Conservation (phyloP, 768 basidiomycete species). For the Phylloporus scabripes region DNA sequence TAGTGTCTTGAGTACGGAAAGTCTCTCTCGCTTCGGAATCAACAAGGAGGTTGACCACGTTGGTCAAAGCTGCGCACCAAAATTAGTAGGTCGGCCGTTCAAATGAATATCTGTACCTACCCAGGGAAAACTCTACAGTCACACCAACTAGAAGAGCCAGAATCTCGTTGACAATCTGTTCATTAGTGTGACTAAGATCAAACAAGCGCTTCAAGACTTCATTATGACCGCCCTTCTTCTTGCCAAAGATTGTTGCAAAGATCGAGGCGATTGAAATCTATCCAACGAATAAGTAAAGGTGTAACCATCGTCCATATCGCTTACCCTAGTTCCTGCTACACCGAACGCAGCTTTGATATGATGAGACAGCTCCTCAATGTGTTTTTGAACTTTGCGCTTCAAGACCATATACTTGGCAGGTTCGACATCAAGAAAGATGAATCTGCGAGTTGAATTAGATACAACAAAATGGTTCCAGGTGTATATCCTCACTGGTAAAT, state of each 20-base stretch:
- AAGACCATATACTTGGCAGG: constrained; percentile 51
- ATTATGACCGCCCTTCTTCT: constrained; percentile 37
- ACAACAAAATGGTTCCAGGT: not conserved
- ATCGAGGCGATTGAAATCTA: constrained; percentile 37
- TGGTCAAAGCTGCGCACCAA: constrained; percentile 47
- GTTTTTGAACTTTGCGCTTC: constrained; percentile 43
- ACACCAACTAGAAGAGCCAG: constrained; percentile 65
- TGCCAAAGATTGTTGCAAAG: constrained; percentile 46
- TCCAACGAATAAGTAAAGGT: not conserved
- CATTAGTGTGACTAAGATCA: constrained; percentile 49
- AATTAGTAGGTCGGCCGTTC: not conserved
- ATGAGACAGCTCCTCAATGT: constrained; percentile 48
- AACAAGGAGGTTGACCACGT: constrained; percentile 61
- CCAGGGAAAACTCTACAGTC: constrained; percentile 64
- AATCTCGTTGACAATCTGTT: constrained; percentile 63
- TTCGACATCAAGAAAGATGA: constrained; percentile 71
- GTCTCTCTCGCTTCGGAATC: constrained; percentile 40
- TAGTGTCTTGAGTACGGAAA: constrained; percentile 34
- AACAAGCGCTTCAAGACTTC: constrained; percentile 54
- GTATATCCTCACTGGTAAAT: constrained; percentile 55
- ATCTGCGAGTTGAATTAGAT: constrained; percentile 37
- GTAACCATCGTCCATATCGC: constrained; percentile 2
- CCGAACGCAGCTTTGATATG: constrained; percentile 52
- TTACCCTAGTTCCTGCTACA: constrained; percentile 40
- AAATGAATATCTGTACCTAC: constrained; percentile 30